Base-by-base conservation (phyloP, 164 flowering plant genomes). In the Echeveria elegans region DNA sequence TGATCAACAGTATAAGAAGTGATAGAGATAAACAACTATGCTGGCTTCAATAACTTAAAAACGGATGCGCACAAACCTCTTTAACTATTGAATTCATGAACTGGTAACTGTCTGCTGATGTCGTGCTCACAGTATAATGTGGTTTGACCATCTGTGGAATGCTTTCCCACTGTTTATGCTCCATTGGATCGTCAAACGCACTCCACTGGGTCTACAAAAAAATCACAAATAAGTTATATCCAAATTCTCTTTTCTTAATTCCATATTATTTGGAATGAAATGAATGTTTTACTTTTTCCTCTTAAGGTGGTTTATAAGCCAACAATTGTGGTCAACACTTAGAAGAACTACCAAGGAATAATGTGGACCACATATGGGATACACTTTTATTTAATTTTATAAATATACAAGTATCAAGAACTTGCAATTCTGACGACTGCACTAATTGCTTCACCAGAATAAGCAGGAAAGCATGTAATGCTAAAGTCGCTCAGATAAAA, bases 131-230 rank as follows among this genome's bases (percentile, higher is more conserved):
- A 68, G 67, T 48, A 70, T 68, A 69, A 69, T 75, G 77, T 36
- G 73, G 63, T 62, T 82, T 75, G 60, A 34, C 69, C 48, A 29
- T 76, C 62, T 70, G 73, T 56, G 63, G 66, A n/a, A 59, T 24
- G 69, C 68, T 70, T 52, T 59, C 77, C 67, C 65, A 29, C 14
- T 79, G 58, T 70, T 66, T 66, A 58, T 66, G 66, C 30, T 66
- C 76, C 65, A 2, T 53, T 67, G 83, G 68, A 72, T 77, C 82
- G 65, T 76, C 86, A 78, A 92, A 92, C 23, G 94, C 87, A 81
- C 80, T 85, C 96, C 96, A 87, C 93, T 89, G 83, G 66, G 66
- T 38, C 70, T 19, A 67, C 16, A 65, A 29, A 69, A 66, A 19
- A 34, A 40, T 28, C 61, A 8, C 53, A 32, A 5, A 38, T 23